These are phyloP conservation scores for Solanum pennellii DNA, from an alignment of 257 asterid genomes.

Conservation along the genomic window DNA sequence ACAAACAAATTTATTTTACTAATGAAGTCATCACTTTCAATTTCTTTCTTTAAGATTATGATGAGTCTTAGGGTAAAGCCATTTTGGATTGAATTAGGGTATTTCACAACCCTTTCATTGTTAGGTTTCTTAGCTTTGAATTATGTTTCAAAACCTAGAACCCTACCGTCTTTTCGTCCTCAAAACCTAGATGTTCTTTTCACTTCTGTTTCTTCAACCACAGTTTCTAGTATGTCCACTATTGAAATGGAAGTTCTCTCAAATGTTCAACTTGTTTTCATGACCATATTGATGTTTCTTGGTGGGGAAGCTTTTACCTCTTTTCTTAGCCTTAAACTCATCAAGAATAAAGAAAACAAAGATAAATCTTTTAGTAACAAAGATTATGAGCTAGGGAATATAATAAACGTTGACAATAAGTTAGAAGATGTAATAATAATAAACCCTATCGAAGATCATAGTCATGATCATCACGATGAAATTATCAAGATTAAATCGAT, in stretches of 20 bases:
- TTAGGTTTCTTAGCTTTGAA: slow-evolving; percentile 25
- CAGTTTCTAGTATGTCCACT: slow-evolving; percentile 40
- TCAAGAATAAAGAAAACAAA: background rate
- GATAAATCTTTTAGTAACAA: background rate
- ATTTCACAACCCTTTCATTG: slow-evolving; percentile 18
- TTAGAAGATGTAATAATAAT: background rate
- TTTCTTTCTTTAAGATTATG: background rate
- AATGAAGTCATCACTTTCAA: background rate
- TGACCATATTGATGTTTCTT: slow-evolving; percentile 25
- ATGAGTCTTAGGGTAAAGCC: slow-evolving; percentile 12
- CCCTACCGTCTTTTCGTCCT: background rate
- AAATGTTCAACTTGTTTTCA: slow-evolving; percentile 22
- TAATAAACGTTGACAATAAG: background rate
- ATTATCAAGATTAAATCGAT: background rate
- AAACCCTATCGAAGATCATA: background rate
- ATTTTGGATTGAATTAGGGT: slow-evolving; percentile 20
- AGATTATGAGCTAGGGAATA: background rate
- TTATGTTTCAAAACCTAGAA: slow-evolving; percentile 3
- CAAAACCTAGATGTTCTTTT: slow-evolving; percentile 22
- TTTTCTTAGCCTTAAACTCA: slow-evolving; percentile 17
- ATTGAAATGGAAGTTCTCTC: slow-evolving; percentile 50
- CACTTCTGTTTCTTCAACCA: slow-evolving; percentile 30
- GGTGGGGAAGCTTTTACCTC: slow-evolving; percentile 47
- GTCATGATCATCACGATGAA: background rate
- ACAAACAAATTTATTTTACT: too few species aligned